Evolutionary conservation across 345 rosid genomes (phyloP).

Genomic region (Moricandia arvensis): DNA sequence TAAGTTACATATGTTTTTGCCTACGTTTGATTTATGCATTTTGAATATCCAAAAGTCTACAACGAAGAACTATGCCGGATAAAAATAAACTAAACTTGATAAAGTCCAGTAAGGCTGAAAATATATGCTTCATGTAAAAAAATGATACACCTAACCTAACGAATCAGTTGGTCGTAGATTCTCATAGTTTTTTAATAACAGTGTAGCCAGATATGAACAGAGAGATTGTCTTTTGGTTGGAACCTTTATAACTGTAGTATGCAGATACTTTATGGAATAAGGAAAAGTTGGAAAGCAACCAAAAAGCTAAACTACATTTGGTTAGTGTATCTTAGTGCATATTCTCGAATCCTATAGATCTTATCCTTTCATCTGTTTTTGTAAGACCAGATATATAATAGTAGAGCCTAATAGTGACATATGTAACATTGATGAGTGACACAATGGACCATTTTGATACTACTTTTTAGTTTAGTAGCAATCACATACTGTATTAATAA

Average conservation of each 20-base stretch:
- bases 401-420: conserved; percentile 2
- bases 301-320: conserved; percentile 22
- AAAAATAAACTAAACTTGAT: neutral
- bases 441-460: conserved; percentile 7
- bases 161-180: neutral
- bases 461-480: neutral
- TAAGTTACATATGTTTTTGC: neutral
- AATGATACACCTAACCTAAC: neutral
- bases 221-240: no score
- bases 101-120: no score
- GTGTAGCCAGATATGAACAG: no score
- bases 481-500: neutral
- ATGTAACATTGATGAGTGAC: conserved; percentile 11
- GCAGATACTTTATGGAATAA: conserved; percentile 10
- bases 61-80: neutral
- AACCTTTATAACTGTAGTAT: conserved; percentile 6
- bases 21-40: neutral
- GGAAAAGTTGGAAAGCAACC: conserved; percentile 25
- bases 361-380: conserved; percentile 4
- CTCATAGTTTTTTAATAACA: no score
- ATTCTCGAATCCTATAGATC: conserved; percentile 29
- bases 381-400: neutral
- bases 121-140: no score
- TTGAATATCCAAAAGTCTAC: neutral
- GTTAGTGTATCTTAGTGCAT: conserved; percentile 9